Percentiles rank a stretch among this genome's conserved stretches.
Evolutionary conservation across 2,329 filamentous ascomycete species (phyloP).

Genomic region (Cladobotryum mycophilum): DNA sequence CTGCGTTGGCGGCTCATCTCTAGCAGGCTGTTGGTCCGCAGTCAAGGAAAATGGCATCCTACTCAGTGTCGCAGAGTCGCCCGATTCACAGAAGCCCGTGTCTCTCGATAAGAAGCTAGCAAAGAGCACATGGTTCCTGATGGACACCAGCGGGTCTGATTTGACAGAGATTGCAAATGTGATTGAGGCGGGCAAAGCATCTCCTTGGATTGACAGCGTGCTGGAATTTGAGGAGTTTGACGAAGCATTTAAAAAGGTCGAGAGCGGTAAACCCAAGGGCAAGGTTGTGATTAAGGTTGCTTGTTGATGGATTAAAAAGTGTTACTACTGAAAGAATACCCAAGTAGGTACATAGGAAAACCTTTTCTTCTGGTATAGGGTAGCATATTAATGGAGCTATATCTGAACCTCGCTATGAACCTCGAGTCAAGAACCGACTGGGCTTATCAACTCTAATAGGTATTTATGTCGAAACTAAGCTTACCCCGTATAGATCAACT

Average conservation of each 20-base stretch:
- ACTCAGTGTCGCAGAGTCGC: conserved; percentile 26
- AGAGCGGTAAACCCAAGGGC: conserved; percentile 29
- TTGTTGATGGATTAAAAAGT: not conserved
- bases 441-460: no score
- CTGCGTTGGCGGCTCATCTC: conserved; percentile 29
- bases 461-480: no score
- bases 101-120: conserved; percentile 22
- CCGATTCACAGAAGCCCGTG: conserved; percentile 25
- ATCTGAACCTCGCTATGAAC: no score
- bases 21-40: conserved; percentile 28
- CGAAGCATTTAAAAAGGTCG: conserved; percentile 31
- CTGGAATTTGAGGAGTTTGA: conserved; percentile 33
- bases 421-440: no score
- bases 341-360: no score
- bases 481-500: no score
- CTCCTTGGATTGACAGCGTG: conserved; percentile 32
- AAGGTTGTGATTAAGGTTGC: conserved; percentile 34
- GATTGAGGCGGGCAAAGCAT: conserved; percentile 26
- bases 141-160: conserved; percentile 30
- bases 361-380: no score
- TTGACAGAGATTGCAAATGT: conserved; percentile 28
- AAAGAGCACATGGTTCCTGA: conserved; percentile 31
- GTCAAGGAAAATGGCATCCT: conserved; percentile 29
- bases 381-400: no score
- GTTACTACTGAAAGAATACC: no score